Base-by-base conservation (phyloP, 352 stramenopile species). In the Pythium rishiriense region DNA sequence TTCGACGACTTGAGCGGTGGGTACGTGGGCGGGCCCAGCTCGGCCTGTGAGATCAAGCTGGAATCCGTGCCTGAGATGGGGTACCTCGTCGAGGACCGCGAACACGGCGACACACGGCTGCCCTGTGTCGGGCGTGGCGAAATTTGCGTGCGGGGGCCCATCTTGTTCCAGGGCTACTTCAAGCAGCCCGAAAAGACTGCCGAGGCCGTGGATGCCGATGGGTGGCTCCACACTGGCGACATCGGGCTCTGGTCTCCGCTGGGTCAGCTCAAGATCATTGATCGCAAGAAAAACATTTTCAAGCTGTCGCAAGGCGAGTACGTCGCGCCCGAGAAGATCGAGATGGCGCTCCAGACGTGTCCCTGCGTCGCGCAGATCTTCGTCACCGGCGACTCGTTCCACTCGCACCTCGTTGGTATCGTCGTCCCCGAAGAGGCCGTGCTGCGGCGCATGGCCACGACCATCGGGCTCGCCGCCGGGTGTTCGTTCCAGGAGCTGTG, bases 221-320 rank as follows among this genome's bases (percentile, higher is more conserved):
- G 96, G 9, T 99, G 92, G 90, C 97, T 99, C 58, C 94, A 98
- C 74, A 99, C 97, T 2, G 97, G 97, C 50, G 97, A 99, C 57
- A 88, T 99, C 31, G 97, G 94, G 12, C 73, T 90, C 25, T 98
- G 98, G 77, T 98, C 98, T 57, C 83, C 90, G 12, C 71, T 97
- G 58, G 93, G 93, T 19, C 90, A 89, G 56, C 73, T 98, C 39
- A 85, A 83, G 61, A 97, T 98, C 71, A 83, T 97, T 54, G 89
- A 97, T 67, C 81, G 89, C 43, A 96, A 95, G 79, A 97, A 97
- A 72, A 97, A 98, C 76, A 95, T 98, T 61, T 97, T 98, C 83
- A 98, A 98, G 79, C 76, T 98, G 17, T 85, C 88, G 1, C 88
- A 98, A 66, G 97, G 96, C 52, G 97, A 99, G 81, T 99, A 99